Conservation (phyloP, 2,329 filamentous ascomycete genomes). For the Thelonectria discophora region DNA sequence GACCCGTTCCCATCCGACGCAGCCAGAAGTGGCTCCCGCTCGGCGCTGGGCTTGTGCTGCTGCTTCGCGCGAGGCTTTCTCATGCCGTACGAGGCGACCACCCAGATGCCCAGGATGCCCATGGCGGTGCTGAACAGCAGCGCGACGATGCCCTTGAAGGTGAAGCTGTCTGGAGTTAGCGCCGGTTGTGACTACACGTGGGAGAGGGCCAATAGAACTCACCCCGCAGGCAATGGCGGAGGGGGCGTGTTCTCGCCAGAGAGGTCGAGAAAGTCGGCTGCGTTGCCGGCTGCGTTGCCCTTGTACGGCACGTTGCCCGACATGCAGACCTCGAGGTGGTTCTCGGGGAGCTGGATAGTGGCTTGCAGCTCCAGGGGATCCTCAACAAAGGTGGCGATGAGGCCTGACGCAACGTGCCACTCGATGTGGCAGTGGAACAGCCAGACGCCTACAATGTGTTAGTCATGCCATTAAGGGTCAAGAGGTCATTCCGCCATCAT, state of each 20-base stretch:
- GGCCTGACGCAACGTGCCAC: conserved; percentile 76
- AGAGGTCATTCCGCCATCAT: conserved; percentile 29
- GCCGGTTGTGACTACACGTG: not conserved
- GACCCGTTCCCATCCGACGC: conserved; percentile 8
- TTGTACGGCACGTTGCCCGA: conserved; percentile 57
- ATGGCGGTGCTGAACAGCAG: conserved; percentile 76
- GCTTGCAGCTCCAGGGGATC: conserved; percentile 70
- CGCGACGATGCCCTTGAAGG: conserved; percentile 74
- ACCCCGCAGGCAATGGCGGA: conserved; percentile 68
- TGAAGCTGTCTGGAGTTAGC: conserved; percentile 60
- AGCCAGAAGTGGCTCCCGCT: conserved; percentile 39
- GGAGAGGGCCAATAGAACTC: conserved; percentile 43
- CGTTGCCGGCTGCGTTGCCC: conserved; percentile 82
- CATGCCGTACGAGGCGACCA: conserved; percentile 72
- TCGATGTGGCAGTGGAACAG: conserved; percentile 84
- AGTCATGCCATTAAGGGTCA: conserved; percentile 10
- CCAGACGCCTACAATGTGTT: conserved; percentile 62
- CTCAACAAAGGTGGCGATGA: conserved; percentile 72
- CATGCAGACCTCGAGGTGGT: conserved; percentile 67
- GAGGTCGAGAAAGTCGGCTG: conserved; percentile 68
- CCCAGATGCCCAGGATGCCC: conserved; percentile 73
- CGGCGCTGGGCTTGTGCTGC: conserved; percentile 30
- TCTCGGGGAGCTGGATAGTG: conserved; percentile 65
- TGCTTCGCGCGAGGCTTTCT: conserved; percentile 21
- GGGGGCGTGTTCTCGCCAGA: conserved; percentile 66